These are phyloP conservation scores for Schwanniomyces yamadae DNA, from an alignment of 805 yeast genomes.

Conservation along the genomic window DNA sequence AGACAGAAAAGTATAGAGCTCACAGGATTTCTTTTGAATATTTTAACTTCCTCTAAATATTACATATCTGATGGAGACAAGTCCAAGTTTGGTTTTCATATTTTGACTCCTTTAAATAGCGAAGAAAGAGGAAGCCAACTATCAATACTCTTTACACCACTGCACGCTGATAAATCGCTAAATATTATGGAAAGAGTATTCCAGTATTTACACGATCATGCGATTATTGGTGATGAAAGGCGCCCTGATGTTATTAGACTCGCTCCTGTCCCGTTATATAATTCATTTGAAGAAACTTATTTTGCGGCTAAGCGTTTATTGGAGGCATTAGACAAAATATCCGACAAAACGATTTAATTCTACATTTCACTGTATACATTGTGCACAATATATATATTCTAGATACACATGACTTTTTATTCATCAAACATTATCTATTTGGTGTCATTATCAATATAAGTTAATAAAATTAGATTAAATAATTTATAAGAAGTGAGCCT, in stretches of 20 bases:
- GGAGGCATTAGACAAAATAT: conserved; percentile 28
- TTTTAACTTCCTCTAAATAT: conserved; percentile 46
- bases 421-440: conserved; percentile 1
- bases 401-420: background rate
- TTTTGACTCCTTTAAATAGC: conserved; percentile 66
- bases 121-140: conserved; percentile 77
- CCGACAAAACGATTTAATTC: background rate
- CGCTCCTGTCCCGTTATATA: conserved; percentile 87
- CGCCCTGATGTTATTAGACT: conserved; percentile 85
- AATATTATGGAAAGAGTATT: conserved; percentile 65
- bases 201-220: conserved; percentile 49
- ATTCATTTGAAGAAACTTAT: conserved; percentile 65
- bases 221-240: conserved; percentile 83
- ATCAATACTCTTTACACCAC: conserved; percentile 61
- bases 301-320: conserved; percentile 46
- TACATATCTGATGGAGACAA: conserved; percentile 33
- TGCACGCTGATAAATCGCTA: conserved; percentile 28
- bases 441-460: conserved; percentile 1
- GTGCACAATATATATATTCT: background rate
- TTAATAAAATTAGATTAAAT: background rate
- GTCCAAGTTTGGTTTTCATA: conserved; percentile 48
- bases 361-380: background rate
- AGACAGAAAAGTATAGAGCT: conserved; percentile 56
- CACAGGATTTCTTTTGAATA: conserved; percentile 54
- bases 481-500: conserved; percentile 38